A percentile compares a stretch with the other conserved stretches of the same genome.
Evolutionary conservation across 208 protist species (phyloP).

Genomic region (Acanthamoeba castellanii): DNA sequence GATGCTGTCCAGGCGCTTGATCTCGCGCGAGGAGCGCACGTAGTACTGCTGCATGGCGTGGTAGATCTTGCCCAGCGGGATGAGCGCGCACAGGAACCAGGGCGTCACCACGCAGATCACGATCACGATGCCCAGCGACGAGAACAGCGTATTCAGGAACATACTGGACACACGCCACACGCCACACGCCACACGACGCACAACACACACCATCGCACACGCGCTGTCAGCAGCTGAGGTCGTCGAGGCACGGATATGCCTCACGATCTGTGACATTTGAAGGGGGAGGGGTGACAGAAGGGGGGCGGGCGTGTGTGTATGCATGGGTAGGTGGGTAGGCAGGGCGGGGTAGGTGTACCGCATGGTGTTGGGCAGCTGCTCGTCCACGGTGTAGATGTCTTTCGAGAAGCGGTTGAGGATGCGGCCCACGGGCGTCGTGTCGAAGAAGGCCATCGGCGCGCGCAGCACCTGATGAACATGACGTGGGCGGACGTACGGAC

Average conservation of each 20-base stretch:
- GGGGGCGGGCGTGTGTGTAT: constrained; percentile 8
- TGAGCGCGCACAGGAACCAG: constrained; percentile 76
- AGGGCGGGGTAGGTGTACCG: neutral
- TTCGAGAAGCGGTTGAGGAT: constrained; percentile 89
- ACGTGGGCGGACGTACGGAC: no score
- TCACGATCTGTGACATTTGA: no score
- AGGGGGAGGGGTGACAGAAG: no score
- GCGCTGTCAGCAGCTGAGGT: no score
- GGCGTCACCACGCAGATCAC: constrained; percentile 82
- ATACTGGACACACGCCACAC: constrained; percentile 84
- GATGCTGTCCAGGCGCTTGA: constrained; percentile 79
- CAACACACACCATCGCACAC: neutral
- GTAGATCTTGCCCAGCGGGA: constrained; percentile 75
- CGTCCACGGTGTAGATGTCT: constrained; percentile 79
- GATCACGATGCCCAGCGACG: constrained; percentile 77
- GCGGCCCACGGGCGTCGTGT: constrained; percentile 89
- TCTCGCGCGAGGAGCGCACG: constrained; percentile 72
- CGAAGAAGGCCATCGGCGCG: constrained; percentile 91
- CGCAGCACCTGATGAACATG: constrained; percentile 75
- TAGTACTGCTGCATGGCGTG: constrained; percentile 79
- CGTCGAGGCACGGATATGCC: no score
- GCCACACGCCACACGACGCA: no score
- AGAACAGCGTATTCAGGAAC: constrained; percentile 32
- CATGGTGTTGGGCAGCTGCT: constrained; percentile 20
- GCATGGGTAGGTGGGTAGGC: constrained; percentile 13